phyloP scores from a whole-genome alignment of 805 yeast species.

The Suhomyces prunicola region DNA sequence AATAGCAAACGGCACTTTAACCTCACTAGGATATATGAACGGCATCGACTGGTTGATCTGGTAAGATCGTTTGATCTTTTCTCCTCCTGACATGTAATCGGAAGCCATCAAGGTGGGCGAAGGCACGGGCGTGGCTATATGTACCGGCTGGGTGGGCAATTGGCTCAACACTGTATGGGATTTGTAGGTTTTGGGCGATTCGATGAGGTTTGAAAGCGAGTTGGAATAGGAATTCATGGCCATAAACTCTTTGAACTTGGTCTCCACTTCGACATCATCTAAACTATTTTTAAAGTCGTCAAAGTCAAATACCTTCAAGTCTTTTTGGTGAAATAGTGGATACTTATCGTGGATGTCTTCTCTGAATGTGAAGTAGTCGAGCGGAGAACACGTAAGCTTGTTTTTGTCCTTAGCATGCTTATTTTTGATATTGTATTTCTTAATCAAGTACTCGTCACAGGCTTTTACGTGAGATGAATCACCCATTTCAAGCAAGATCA shows the following conservation, averaged over 20 bases:
- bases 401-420: slow-evolving; percentile 20
- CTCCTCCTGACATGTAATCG: slow-evolving; percentile 46
- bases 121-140: slow-evolving; percentile 85
- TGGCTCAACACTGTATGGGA: slow-evolving; percentile 41
- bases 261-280: slow-evolving; percentile 27
- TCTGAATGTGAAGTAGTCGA: slow-evolving; percentile 79
- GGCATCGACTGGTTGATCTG: slow-evolving; percentile 70
- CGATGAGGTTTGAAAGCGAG: slow-evolving; percentile 59
- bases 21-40: slow-evolving; percentile 53
- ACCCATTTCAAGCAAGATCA: slow-evolving; percentile 63
- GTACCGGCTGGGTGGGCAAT: slow-evolving; percentile 54
- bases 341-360: slow-evolving; percentile 72
- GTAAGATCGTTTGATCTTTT: slow-evolving; percentile 50
- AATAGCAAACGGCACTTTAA: slow-evolving; percentile 64
- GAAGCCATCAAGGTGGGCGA: slow-evolving; percentile 61
- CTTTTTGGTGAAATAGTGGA: slow-evolving; percentile 62
- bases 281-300: slow-evolving; percentile 20
- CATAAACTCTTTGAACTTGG: slow-evolving; percentile 31
- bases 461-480: slow-evolving; percentile 35
- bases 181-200: slow-evolving; percentile 53
- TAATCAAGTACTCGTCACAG: slow-evolving; percentile 46
- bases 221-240: slow-evolving; percentile 43
- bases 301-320: slow-evolving; percentile 14
- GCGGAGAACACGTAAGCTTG: slow-evolving; percentile 60
- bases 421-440: slow-evolving; percentile 35